A percentile compares a stretch with the other conserved stretches of the same genome.
Evolutionary conservation across 208 protist species (phyloP).

Genomic region (Porcisia hertigi): DNA sequence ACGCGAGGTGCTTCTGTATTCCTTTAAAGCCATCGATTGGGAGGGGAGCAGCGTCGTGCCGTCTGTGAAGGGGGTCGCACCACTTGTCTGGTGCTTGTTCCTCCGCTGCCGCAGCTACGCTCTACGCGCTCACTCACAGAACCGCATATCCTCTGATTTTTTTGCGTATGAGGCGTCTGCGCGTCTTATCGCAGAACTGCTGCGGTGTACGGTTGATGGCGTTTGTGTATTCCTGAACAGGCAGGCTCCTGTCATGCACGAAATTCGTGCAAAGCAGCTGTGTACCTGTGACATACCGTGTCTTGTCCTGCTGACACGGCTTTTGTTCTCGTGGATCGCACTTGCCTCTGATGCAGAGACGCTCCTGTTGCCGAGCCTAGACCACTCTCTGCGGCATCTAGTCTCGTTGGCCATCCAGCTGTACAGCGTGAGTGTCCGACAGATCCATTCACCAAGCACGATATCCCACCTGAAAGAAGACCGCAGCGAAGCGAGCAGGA

Average conservation of each 20-base stretch:
- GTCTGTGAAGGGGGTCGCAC: constrained; percentile 14
- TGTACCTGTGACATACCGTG: constrained; percentile 19
- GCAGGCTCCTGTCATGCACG: constrained; percentile 19
- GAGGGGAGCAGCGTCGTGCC: constrained; percentile 18
- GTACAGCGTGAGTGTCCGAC: neutral
- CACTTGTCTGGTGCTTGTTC: constrained; percentile 23
- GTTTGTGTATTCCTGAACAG: constrained; percentile 10
- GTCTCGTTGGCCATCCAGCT: constrained; percentile 17
- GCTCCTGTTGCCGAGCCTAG: neutral
- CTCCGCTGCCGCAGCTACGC: constrained; percentile 24
- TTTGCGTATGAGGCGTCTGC: constrained; percentile 10
- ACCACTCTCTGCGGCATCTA: constrained; percentile 12
- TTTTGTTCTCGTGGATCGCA: constrained; percentile 21
- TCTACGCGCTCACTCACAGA: neutral
- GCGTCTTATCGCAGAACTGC: constrained; percentile 11
- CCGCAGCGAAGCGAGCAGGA: neutral
- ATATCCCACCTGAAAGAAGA: neutral
- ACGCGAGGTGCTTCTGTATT: constrained; percentile 25
- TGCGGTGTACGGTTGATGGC: constrained; percentile 14
- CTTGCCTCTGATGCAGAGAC: neutral
- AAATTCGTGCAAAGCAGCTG: constrained; percentile 20
- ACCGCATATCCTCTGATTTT: neutral
- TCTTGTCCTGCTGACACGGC: constrained; percentile 22
- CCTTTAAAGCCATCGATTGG: constrained; percentile 25
- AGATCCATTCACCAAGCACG: neutral